Evolutionary conservation across 768 basidiomycete genomes (phyloP).

Genomic region (Boletus barrowsii): DNA sequence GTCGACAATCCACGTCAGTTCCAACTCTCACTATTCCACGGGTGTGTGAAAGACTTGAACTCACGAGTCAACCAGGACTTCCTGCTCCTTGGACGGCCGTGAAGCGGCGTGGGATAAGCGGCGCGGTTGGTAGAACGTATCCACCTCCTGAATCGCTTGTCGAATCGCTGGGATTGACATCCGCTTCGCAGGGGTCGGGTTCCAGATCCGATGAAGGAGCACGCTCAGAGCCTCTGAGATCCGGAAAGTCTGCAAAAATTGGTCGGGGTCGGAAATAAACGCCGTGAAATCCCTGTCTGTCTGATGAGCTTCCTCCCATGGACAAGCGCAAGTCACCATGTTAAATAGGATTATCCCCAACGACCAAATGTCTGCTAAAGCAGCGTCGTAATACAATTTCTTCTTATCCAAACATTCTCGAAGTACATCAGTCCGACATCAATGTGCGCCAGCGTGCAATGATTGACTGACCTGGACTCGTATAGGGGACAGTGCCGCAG

Average conservation of each 20-base stretch:
- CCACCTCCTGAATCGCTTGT: constrained; percentile 11
- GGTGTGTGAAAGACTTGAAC: not conserved
- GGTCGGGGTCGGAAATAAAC: not conserved
- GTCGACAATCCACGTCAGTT: not conserved
- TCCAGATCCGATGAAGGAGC: constrained; percentile 15
- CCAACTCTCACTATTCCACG: not conserved
- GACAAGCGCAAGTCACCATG: constrained; percentile 58
- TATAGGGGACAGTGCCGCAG: constrained; percentile 60
- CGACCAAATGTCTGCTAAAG: constrained; percentile 60
- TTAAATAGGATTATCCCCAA: constrained; percentile 81
- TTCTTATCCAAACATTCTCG: constrained; percentile 56
- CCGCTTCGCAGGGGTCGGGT: constrained; percentile 9
- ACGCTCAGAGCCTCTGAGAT: constrained; percentile 9
- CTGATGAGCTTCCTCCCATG: constrained; percentile 14
- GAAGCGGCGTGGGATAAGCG: not conserved
- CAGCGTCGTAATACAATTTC: constrained; percentile 19
- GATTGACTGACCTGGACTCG: constrained; percentile 63
- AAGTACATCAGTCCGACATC: constrained; percentile 3
- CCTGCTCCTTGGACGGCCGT: not conserved
- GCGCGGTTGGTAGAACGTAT: constrained; percentile 9
- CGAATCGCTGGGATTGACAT: constrained; percentile 20
- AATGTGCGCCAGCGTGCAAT: not conserved
- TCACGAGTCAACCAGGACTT: constrained; percentile 13
- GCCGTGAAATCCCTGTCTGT: not conserved
- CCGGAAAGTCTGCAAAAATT: constrained; percentile 1